Evolutionary conservation across 2,329 filamentous ascomycete species (phyloP), one percentile per base, ranked within the genome.

Genomic region (Fusarium bulbicola): DNA sequence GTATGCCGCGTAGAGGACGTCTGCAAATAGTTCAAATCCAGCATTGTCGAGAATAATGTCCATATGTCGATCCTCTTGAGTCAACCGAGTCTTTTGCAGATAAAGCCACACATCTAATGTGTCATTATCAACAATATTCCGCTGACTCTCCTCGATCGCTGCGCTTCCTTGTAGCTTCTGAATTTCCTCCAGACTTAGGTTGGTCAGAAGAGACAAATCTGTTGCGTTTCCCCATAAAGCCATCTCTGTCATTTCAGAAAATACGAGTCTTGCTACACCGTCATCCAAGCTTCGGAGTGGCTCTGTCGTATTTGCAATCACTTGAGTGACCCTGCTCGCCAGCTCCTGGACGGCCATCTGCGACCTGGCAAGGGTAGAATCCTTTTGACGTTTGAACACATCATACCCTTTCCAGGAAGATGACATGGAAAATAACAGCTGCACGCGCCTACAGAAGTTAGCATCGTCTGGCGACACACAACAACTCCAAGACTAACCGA

Each of bases 201-300:
- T 53, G 9, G 58, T 54, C 26, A 65, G 36, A 42, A 65, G 63
- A 14, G 63, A 65, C 11, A 63, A 12, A 24, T 65, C 63, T 30
- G 63, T 30, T 18, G 63, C 47, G 13, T 65, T 65, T n/a, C 63
- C 63, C 63, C 63, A 65, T 13, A 65, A 20, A 5, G 58, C 47
- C 14, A 65, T 14, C 14, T 63, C 24, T 4, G 30, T 37, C 24
- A 63, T 26, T 46, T 65, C 63, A 12, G 24, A 16, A 37, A 65
- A 65, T 1, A 54, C 40, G 15, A 52, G 16, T 34, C 8, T 49
- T 11, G 47, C 63, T 47, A 5, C 24, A 6, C 30, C 42, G 10
- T 47, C 16, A 3, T 56, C 63, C 14, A 65, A 8, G 5, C 5
- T 18, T 21, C 26, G 45, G 10, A 56, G 15, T 13, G 39, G 7